A percentile compares a stretch with the other conserved stretches of the same genome.
These are phyloP conservation scores for Triticum monococcum DNA, from an alignment of 176 grass and related monocot species.

Conservation along the genomic window DNA sequence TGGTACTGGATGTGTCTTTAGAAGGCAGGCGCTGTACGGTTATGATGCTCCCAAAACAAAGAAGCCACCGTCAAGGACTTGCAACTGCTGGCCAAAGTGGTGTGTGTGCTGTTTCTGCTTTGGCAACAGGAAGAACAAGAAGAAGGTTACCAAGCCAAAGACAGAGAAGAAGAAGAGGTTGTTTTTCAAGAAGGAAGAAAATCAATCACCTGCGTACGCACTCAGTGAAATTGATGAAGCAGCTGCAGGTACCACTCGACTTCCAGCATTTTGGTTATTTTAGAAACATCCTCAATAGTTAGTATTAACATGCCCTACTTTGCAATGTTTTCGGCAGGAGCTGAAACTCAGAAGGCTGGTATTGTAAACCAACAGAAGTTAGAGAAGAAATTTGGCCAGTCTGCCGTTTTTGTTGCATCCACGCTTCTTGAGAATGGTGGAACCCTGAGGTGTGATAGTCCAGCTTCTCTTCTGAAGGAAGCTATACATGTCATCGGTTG, in stretches of 20 bases:
- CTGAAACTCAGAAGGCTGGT: slow-evolving; percentile 17
- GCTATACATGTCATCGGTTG: slow-evolving; percentile 88
- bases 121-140: slow-evolving; percentile 69
- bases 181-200: slow-evolving; percentile 19
- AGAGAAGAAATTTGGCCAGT: slow-evolving; percentile 59
- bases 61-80: slow-evolving; percentile 20
- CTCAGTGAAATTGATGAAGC: slow-evolving; percentile 19
- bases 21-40: slow-evolving; percentile 86
- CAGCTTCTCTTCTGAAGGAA: slow-evolving; percentile 82
- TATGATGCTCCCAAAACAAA: slow-evolving; percentile 60
- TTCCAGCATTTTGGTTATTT: neutral
- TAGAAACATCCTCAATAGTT: neutral
- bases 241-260: neutral
- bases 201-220: neutral
- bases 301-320: neutral
- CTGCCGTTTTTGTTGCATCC: slow-evolving; percentile 88
- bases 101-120: slow-evolving; percentile 43
- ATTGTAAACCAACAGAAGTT: slow-evolving; percentile 5
- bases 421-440: slow-evolving; percentile 47
- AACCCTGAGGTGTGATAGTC: slow-evolving; percentile 27
- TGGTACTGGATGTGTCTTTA: slow-evolving; percentile 91
- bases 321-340: neutral
- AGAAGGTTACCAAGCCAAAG: slow-evolving; percentile 29
- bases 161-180: slow-evolving; percentile 10
- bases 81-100: slow-evolving; percentile 26